These are phyloP conservation scores for Penicillium canariense DNA, from an alignment of 495 filamentous ascomycete genomes.

Conservation along the genomic window DNA sequence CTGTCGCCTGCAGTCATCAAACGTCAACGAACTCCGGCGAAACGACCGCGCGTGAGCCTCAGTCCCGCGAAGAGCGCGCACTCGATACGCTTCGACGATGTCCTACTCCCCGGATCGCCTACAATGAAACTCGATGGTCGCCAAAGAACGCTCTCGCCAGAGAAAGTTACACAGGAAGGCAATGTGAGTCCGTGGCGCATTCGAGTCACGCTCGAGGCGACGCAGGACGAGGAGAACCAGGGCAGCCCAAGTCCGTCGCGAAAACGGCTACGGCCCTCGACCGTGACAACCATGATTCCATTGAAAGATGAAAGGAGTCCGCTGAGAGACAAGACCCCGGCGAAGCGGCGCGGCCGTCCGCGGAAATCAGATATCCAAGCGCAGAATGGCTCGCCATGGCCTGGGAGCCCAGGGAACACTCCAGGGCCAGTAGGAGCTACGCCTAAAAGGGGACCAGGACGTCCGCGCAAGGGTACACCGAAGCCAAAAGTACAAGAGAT, in stretches of 20 bases:
- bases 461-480: slow-evolving; percentile 40
- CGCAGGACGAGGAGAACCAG: slow-evolving; percentile 46
- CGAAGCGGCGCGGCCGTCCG: slow-evolving; percentile 43
- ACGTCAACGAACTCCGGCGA: slow-evolving; percentile 35
- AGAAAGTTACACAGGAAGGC: slow-evolving; percentile 35
- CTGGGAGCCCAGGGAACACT: slow-evolving; percentile 39
- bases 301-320: slow-evolving; percentile 46
- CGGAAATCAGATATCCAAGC: slow-evolving; percentile 40
- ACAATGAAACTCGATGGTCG: slow-evolving; percentile 35
- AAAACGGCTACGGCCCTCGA: slow-evolving; percentile 39
- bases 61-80: slow-evolving; percentile 41
- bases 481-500: slow-evolving; percentile 13
- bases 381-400: slow-evolving; percentile 34
- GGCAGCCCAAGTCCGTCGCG: slow-evolving; percentile 32
- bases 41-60: slow-evolving; percentile 38
- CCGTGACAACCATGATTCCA: slow-evolving; percentile 53
- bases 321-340: slow-evolving; percentile 32
- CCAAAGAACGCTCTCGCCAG: slow-evolving; percentile 36
- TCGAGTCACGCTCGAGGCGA: slow-evolving; percentile 56
- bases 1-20: slow-evolving; percentile 38
- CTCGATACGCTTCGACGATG: slow-evolving; percentile 46
- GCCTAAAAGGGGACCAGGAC: slow-evolving; percentile 36
- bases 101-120: slow-evolving; percentile 43
- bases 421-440: slow-evolving; percentile 15
- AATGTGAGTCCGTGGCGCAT: slow-evolving; percentile 57